Base-by-base conservation (phyloP, 163 green algal species). In the Chlamydomonas reinhardtii region DNA sequence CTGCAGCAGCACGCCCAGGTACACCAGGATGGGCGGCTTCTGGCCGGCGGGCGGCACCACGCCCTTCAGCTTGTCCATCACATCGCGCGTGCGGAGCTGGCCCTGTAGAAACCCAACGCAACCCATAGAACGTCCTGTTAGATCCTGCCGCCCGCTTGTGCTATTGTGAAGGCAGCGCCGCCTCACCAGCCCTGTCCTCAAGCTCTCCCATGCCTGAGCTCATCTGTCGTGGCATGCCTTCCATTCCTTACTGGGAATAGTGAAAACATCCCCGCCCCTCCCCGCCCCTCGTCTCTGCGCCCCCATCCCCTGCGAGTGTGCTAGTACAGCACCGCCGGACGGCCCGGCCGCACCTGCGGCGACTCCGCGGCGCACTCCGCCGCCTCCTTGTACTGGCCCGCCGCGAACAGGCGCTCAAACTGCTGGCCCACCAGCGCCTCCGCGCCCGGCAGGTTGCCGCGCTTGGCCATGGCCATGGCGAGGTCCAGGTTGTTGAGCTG, bases 401-500 rank as follows among this genome's bases (percentile, higher is more conserved):
- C 84, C 17, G 70, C 86, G 65, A 98, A 98, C 32, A 99, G 92
- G 43, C 93, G 90, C 89, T 99, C 94, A 92, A 99, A 99, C 89
- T 99, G 95, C 91, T 99, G 97, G 27, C 94, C 94, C 59, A 99
- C 93, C 82, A 99, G 94, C 5, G 91, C 85, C 88, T 99, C 98
- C 8, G 98, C 98, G 59, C 98, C 98, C 20, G 98, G 97, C 83
- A 99, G 94, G 93, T 98, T 98, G 76, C 94, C 97, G 31, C 97
- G 92, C 89, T 94, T 95, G 24, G 98, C 98, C 65, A 99, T 84
- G n/a, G 95, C 90, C 75, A 99, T 89, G 15, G 98, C 98, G 85
- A 99, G 94, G 34, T 99, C 96, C 52, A 99, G 86, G 88, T 99
- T 99, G 92, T 98, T 96, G 84, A 99, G 93, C 92, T 99, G 95